Base-by-base conservation (phyloP, 371 early-diverging fungal genomes). In the Rhizopus sp. region DNA sequence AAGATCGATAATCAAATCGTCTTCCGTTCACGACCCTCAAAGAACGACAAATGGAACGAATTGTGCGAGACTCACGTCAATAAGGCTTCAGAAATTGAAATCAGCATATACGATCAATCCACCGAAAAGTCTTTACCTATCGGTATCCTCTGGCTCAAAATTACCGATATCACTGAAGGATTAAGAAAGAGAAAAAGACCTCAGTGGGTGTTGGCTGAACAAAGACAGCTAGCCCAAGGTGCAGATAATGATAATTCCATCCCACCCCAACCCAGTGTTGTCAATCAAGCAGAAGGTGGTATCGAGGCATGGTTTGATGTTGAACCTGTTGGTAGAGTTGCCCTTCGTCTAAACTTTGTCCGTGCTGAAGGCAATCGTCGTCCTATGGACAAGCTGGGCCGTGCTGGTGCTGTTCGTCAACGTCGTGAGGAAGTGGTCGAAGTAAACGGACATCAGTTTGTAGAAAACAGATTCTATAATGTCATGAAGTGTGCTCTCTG, bases 401-500 rank as follows among this genome's bases (percentile, higher is more conserved):
- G 97, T 69, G 87, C 87, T 41, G 89, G 87, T 41, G 94, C 96
- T 7, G 92, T 96, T 9, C 90, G 95, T 60, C 93, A 94, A 75
- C 80, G 84, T 57, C 84, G 81, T 59, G 87, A 86, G 44, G 85
- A 81, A 23, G 78, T 91, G 23, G 82, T 82, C 10, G 89, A 87
- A 50, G 86, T 90, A 63, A 87, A 88, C 39, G 96, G 97, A 13
- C 97, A 98, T 72, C 87, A 90, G 66, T 95, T 97, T 68, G 84
- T 84, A 56, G 81, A 88, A 42, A 78, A 87, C 55, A 88, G 86
- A 54, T 93, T 91, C 55, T 96, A 94, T 71, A 89, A 91, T 55
- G 89, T 96, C 63, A 90, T 96, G 91, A 91, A 91, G 65, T 98
- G 98, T 72, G 94, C 96, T 3, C 71, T 93, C 5, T 98, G 98